Percentiles rank a stretch among this genome's conserved stretches.
Conservation (phyloP, 129 eudicot species). For the Centaurea solstitialis region DNA sequence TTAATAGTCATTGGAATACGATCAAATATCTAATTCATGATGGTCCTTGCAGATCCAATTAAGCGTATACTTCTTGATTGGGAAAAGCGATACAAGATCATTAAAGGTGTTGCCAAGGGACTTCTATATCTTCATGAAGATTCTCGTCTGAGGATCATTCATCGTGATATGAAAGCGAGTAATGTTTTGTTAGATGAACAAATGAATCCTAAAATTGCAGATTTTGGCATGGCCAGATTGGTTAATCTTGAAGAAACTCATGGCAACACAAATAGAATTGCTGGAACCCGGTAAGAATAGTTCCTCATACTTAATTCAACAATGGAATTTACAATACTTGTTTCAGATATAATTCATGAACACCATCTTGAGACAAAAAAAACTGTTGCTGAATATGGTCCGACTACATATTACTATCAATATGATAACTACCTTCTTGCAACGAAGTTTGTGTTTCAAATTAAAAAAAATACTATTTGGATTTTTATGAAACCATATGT, state of each 20-base stretch:
- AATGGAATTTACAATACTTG: neutral
- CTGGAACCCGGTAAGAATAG: slow-evolving; percentile 31
- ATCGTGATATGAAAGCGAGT: neutral
- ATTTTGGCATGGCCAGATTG: slow-evolving; percentile 33
- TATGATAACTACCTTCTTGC: neutral
- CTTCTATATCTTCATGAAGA: too few species aligned
- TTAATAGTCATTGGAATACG: neutral
- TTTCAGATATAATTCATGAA: neutral
- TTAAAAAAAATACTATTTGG: neutral
- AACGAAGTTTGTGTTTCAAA: neutral
- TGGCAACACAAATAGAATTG: slow-evolving; percentile 22
- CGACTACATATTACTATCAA: neutral
- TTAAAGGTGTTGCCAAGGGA: too few species aligned
- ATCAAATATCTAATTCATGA: slow-evolving; percentile 22
- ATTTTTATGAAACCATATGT: too few species aligned
- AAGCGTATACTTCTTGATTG: too few species aligned
- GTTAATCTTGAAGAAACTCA: slow-evolving; percentile 25
- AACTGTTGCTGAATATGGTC: neutral
- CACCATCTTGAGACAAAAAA: neutral
- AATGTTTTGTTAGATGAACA: slow-evolving; percentile 29
- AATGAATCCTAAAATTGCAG: slow-evolving; percentile 39
- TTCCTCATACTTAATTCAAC: neutral
- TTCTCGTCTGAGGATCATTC: neutral
- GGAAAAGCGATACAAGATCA: too few species aligned
- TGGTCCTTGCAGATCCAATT: too few species aligned